Percentiles rank a stretch among this genome's conserved stretches.
phyloP scores from a whole-genome alignment of 1,139 yeast species.

The Candida sp. region DNA sequence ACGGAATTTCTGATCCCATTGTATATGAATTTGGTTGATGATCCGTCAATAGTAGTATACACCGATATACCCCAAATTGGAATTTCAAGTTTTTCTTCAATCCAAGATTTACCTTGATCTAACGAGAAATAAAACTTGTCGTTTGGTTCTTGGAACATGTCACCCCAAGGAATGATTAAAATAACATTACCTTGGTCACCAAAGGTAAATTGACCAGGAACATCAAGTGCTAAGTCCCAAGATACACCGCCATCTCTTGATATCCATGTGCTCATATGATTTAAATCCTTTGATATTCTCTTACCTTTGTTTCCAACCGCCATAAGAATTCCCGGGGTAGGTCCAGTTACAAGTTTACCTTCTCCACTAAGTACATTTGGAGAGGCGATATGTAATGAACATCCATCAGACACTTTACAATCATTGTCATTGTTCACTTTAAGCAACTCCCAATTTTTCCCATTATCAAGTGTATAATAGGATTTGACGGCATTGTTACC shows the following conservation, averaged over 20 bases:
- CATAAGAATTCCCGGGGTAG: constrained; percentile 71
- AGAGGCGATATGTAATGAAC: constrained; percentile 56
- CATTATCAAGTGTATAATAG: constrained; percentile 59
- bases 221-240: constrained; percentile 60
- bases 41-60: constrained; percentile 70
- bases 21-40: constrained; percentile 59
- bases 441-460: constrained; percentile 57
- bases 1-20: constrained; percentile 29
- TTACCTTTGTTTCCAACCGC: constrained; percentile 57
- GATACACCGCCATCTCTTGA: constrained; percentile 78
- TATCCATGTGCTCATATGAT: constrained; percentile 47
- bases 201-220: constrained; percentile 56
- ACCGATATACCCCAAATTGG: constrained; percentile 44
- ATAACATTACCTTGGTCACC: constrained; percentile 84
- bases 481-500: constrained; percentile 22
- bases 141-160: constrained; percentile 14
- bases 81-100: constrained; percentile 44
- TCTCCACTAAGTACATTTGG: constrained; percentile 51
- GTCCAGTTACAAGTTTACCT: constrained; percentile 56
- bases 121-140: constrained; percentile 53
- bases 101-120: constrained; percentile 76
- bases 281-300: constrained; percentile 16
- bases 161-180: constrained; percentile 52
- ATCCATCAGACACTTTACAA: constrained; percentile 43
- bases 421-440: constrained; percentile 41